Evolutionary conservation across 192 early-diverging fungal species (phyloP).

Genomic region (Backusella tarrabulga): DNA sequence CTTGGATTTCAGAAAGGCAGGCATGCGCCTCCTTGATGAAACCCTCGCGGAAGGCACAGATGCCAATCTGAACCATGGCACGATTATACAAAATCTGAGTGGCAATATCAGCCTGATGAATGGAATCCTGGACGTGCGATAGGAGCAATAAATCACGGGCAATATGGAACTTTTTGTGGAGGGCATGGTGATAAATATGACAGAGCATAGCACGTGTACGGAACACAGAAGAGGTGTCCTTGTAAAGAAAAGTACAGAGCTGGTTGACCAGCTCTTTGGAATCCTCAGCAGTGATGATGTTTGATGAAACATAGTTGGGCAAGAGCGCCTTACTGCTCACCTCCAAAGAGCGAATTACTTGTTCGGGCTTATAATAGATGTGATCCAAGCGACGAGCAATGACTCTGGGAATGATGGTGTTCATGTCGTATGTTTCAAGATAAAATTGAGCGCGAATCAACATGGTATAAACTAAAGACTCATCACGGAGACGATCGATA

Average conservation of each 20-base stretch:
- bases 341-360: conserved; percentile 77
- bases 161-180: conserved; percentile 90
- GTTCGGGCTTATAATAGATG: conserved; percentile 95
- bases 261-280: conserved; percentile 68
- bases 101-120: conserved; percentile 81
- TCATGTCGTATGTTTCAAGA: conserved; percentile 65
- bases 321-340: conserved; percentile 42
- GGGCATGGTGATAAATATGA: conserved; percentile 96
- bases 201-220: conserved; percentile 94
- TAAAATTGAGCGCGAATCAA: conserved; percentile 87
- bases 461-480: conserved; percentile 79
- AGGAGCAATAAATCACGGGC: conserved; percentile 96
- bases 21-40: conserved; percentile 85
- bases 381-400: conserved; percentile 91
- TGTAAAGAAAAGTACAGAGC: conserved; percentile 89
- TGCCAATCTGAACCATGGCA: conserved; percentile 93
- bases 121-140: conserved; percentile 96
- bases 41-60: conserved; percentile 94
- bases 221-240: conserved; percentile 74
- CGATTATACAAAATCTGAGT: conserved; percentile 97
- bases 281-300: conserved; percentile 43
- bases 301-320: conserved; percentile 40
- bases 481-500: conserved; percentile 89
- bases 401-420: conserved; percentile 65
- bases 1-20: conserved; percentile 84